Percentiles rank a stretch among this genome's conserved stretches.
These are phyloP conservation scores for Exophiala alcalophila DNA, from an alignment of 2,329 filamentous ascomycete genomes.

Conservation along the genomic window DNA sequence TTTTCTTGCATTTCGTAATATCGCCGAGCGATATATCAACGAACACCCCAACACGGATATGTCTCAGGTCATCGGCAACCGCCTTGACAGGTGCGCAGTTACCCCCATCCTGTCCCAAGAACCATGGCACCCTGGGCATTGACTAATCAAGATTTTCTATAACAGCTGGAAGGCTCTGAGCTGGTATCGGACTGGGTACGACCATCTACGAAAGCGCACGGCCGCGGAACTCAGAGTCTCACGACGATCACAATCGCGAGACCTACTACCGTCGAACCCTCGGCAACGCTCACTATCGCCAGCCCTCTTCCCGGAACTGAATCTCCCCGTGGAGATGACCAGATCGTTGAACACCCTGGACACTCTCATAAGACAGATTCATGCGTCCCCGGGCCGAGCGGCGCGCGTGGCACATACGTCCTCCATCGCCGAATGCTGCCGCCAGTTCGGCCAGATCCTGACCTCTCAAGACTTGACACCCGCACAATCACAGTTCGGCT, in stretches of 20 bases:
- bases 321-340: slow-evolving; percentile 1
- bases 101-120: background rate
- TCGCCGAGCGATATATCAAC: slow-evolving; percentile 12
- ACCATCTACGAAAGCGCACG: slow-evolving; percentile 4
- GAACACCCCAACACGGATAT: slow-evolving; percentile 12
- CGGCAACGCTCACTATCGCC: slow-evolving; percentile 2
- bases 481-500: slow-evolving; percentile 14
- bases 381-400: background rate
- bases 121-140: background rate
- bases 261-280: background rate
- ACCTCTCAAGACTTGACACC: slow-evolving; percentile 2
- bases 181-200: slow-evolving; percentile 10
- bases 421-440: background rate
- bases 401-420: background rate
- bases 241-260: background rate
- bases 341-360: background rate
- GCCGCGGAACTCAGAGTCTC: too few relatives aligned
- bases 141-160: too few relatives aligned
- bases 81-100: slow-evolving; percentile 11
- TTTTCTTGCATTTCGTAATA: slow-evolving; percentile 13
- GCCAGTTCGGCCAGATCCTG: slow-evolving; percentile 9
- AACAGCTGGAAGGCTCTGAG: slow-evolving; percentile 17
- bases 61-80: slow-evolving; percentile 14
- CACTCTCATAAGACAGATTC: background rate
- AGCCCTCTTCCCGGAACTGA: slow-evolving; percentile 3